Evolutionary conservation across 2,329 filamentous ascomycete species (phyloP), one percentile per base, ranked within the genome.

Genomic region (Fusarium brevicatenulatum): DNA sequence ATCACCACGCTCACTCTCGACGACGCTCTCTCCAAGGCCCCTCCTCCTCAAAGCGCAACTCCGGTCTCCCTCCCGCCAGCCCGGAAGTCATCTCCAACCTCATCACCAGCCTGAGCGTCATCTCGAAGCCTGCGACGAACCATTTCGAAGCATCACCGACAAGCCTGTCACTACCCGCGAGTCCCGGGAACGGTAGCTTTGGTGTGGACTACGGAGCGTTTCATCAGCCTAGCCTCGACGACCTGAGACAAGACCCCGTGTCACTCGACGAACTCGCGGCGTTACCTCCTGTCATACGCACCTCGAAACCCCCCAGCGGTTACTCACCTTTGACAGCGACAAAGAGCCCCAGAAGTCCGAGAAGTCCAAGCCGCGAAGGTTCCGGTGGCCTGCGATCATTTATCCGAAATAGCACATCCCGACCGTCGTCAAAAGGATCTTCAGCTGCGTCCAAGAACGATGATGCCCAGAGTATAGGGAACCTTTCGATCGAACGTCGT

Each of bases 241-340:
- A 89, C 23, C 78, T 86, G 18, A 78, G 84, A 49, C 84, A 88
- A 54, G 84, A 86, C 40, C 77, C 77, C 47, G 76, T 84, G 10
- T 84, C 87, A 16, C 81, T 91, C 72, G 87, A 91, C 82, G 88
- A 91, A 61, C 83, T 91, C 49, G 87, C 90, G 36, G 90, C 90
- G 28, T 84, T 85, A 53, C 84, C 94, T 18, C 94, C 95, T 23
- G 89, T 95, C 61, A 89, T 97, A 76, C 91, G 92, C 72, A 97
- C 95, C 37, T 90, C 94, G 37, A 95, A 95, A 80, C 92, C 91
- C 12, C 93, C 93, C 1, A 94, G 92, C 56, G 93, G 93, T 60
- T 90, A 91, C 76, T 95, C 93, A 15, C 83, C 91, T 23, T 83
- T 93, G 57, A 94, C 92, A n/a, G 89, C 91, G 1, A 87, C 87